phyloP scores from a whole-genome alignment of 1,284 basidiomycete genomes.

The Fomitiporia mediterranea region DNA sequence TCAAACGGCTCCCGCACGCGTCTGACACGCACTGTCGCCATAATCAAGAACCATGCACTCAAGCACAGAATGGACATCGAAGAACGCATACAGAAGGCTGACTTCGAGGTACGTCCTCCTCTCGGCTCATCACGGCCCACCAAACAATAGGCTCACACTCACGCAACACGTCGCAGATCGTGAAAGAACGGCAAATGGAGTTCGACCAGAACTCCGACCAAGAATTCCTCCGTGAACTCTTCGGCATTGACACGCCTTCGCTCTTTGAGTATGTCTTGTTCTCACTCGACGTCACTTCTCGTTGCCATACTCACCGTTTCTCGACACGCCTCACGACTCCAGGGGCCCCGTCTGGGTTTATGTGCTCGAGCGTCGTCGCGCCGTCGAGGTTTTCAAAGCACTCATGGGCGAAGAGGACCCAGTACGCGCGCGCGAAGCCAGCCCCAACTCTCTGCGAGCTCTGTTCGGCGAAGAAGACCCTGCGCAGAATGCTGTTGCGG shows the following conservation, averaged over 20 bases:
- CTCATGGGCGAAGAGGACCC: constrained; percentile 68
- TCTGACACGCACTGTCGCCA: constrained; percentile 63
- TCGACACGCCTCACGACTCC: constrained; percentile 4
- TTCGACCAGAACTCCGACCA: constrained; percentile 75
- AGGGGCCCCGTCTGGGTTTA: constrained; percentile 85
- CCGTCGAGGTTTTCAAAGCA: constrained; percentile 70
- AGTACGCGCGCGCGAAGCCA: constrained; percentile 44
- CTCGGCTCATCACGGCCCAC: not conserved
- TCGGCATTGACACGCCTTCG: constrained; percentile 67
- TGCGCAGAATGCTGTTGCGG: constrained; percentile 64
- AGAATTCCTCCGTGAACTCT: constrained; percentile 68
- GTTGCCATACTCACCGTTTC: constrained; percentile 7
- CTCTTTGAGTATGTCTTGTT: constrained; percentile 53
- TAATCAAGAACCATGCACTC: constrained; percentile 73
- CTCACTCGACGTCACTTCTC: not conserved
- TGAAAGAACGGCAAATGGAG: constrained; percentile 80
- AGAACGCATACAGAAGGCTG: constrained; percentile 64
- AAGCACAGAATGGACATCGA: constrained; percentile 70
- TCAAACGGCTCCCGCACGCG: constrained; percentile 9
- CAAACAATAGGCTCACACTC: not conserved
- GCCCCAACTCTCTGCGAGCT: constrained; percentile 63
- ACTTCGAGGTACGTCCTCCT: constrained; percentile 57
- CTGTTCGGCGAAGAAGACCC: constrained; percentile 53
- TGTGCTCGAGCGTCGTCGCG: constrained; percentile 71
- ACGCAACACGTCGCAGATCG: constrained; percentile 46